Evolutionary conservation across 805 yeast species (phyloP).

Genomic region (Nakazawaea wyomingensis): DNA sequence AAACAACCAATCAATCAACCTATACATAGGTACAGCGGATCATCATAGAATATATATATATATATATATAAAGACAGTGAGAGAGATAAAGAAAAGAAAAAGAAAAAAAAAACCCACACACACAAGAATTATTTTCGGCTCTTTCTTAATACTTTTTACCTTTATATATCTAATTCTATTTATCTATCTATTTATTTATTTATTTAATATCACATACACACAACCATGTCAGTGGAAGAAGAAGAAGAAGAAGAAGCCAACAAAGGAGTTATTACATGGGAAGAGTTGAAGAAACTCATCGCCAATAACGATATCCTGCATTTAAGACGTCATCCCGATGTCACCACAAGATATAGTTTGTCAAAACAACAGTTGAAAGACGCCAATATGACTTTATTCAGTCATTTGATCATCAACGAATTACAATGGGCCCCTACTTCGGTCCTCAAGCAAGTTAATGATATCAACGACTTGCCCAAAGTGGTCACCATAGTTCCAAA

Average conservation of each 20-base stretch:
- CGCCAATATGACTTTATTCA: constrained; percentile 36
- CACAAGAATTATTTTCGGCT: too few relatives aligned
- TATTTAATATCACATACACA: too few relatives aligned
- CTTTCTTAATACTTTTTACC: too few relatives aligned
- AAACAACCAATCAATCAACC: too few relatives aligned
- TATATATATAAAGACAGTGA: too few relatives aligned
- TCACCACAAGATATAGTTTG: constrained; percentile 36
- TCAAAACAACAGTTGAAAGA: constrained; percentile 38
- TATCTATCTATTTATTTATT: too few relatives aligned
- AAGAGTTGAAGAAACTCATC: constrained; percentile 33
- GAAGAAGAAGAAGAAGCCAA: constrained; percentile 13
- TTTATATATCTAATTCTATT: too few relatives aligned
- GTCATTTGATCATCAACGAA: constrained; percentile 41
- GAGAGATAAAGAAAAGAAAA: too few relatives aligned
- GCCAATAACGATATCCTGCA: constrained; percentile 36
- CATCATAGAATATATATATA: too few relatives aligned
- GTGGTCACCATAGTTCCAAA: constrained; percentile 18
- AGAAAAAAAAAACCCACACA: too few relatives aligned
- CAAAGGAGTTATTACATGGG: constrained; percentile 36
- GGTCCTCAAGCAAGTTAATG: constrained; percentile 18
- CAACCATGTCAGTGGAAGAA: background rate
- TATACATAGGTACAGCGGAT: too few relatives aligned
- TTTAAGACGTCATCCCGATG: constrained; percentile 43
- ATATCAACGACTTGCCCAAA: constrained; percentile 19
- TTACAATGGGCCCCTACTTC: constrained; percentile 44